Evolutionary conservation across 2,329 filamentous ascomycete genomes (phyloP).

Genomic region (Scytalidium lignicola): DNA sequence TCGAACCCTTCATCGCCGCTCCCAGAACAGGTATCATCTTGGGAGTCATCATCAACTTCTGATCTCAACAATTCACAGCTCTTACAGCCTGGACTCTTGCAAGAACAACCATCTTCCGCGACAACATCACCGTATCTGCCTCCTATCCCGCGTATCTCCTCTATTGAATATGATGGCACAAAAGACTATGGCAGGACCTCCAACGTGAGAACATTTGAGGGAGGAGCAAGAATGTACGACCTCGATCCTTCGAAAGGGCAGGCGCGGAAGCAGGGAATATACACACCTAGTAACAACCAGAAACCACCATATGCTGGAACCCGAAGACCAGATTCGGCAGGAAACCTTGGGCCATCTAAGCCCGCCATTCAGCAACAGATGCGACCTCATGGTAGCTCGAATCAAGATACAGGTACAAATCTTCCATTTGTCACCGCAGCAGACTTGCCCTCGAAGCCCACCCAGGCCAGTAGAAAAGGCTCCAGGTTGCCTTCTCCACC

Average conservation of each 20-base stretch:
- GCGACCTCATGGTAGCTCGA: not conserved
- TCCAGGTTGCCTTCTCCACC: conserved; percentile 21
- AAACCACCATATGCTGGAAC: conserved; percentile 15
- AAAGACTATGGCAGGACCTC: conserved; percentile 9
- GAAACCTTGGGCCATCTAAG: conserved; percentile 13
- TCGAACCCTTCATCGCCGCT: conserved; percentile 28
- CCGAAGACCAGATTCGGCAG: conserved; percentile 19
- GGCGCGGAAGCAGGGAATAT: conserved; percentile 11
- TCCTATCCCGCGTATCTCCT: conserved; percentile 32
- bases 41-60: conserved; percentile 17
- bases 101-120: conserved; percentile 18
- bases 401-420: conserved; percentile 9
- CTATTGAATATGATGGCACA: conserved; percentile 12
- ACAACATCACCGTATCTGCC: conserved; percentile 44
- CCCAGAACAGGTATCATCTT: conserved; percentile 19
- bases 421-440: conserved; percentile 10
- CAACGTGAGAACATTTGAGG: conserved; percentile 8
- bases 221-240: conserved; percentile 11
- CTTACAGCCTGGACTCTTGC: conserved; percentile 15
- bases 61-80: conserved; percentile 24
- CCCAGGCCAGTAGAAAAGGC: conserved; percentile 17
- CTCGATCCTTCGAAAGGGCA: conserved; percentile 10
- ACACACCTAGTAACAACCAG: conserved; percentile 15
- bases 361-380: conserved; percentile 12
- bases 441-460: conserved; percentile 14